Conservation (phyloP, 2,329 filamentous ascomycete species). For the Coleophoma eucalyptorum region DNA sequence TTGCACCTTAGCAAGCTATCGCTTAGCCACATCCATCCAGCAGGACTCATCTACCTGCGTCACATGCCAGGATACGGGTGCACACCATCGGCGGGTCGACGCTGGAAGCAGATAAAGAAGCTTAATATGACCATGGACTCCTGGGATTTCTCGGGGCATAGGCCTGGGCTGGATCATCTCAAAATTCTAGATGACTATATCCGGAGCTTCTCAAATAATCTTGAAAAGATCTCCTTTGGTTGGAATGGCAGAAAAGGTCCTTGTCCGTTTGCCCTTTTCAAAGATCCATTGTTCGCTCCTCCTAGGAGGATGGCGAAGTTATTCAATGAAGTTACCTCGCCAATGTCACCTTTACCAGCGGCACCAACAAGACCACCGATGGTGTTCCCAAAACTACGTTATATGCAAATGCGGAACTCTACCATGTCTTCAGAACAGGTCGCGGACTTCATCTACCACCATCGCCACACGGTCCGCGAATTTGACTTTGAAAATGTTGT, state of each 20-base stretch:
- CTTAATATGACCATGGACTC: conserved; percentile 70
- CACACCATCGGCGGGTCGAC: conserved; percentile 64
- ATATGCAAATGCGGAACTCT: conserved; percentile 69
- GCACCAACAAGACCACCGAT: conserved; percentile 51
- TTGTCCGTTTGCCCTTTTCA: conserved; percentile 64
- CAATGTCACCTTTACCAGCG: conserved; percentile 59
- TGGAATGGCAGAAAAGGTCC: conserved; percentile 74
- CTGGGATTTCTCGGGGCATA: conserved; percentile 58
- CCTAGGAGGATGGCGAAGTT: conserved; percentile 51
- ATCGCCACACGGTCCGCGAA: conserved; percentile 66
- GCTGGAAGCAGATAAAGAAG: conserved; percentile 75
- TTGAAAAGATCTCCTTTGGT: conserved; percentile 71
- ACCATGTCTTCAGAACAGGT: conserved; percentile 70
- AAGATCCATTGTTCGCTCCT: conserved; percentile 63
- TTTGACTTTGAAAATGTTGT: conserved; percentile 78
- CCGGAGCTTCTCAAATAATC: conserved; percentile 58
- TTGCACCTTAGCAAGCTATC: conserved; percentile 65
- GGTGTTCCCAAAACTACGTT: conserved; percentile 62
- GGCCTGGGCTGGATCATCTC: conserved; percentile 63
- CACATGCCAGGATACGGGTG: conserved; percentile 71
- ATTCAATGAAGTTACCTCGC: conserved; percentile 60
- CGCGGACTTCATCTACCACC: conserved; percentile 60
- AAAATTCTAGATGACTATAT: conserved; percentile 82
- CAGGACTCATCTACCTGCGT: conserved; percentile 73
- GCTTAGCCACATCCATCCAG: conserved; percentile 69